phyloP scores from a whole-genome alignment of 2,329 filamentous ascomycete species.

The Thyridium curvatum region DNA sequence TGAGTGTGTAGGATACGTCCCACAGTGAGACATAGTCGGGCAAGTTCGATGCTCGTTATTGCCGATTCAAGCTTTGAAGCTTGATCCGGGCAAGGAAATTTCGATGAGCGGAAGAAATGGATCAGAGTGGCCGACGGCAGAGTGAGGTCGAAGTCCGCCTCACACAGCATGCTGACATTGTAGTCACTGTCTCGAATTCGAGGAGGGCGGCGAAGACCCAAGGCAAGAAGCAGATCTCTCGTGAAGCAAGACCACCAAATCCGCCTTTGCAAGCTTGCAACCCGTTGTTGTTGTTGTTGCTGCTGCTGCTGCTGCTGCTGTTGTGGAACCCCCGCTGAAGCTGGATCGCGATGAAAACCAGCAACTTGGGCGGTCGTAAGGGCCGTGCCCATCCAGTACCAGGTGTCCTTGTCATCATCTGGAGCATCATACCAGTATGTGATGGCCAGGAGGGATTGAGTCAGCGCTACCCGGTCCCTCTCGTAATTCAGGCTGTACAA shows the following conservation, averaged over 20 bases:
- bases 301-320: slow-evolving; percentile 52
- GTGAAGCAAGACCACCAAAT: slow-evolving; percentile 69
- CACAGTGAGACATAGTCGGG: slow-evolving; percentile 59
- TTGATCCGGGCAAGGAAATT: too few species aligned
- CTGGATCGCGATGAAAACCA: slow-evolving; percentile 60
- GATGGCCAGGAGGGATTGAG: slow-evolving; percentile 60
- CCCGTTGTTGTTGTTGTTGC: too few species aligned
- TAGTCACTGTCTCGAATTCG: slow-evolving; percentile 62
- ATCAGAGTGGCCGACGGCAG: too few species aligned
- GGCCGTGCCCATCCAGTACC: slow-evolving; percentile 67
- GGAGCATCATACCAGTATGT: slow-evolving; percentile 67
- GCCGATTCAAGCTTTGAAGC: too few species aligned
- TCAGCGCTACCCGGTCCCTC: slow-evolving; percentile 57
- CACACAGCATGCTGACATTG: slow-evolving; percentile 59
- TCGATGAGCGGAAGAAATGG: too few species aligned
- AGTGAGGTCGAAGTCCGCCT: slow-evolving; percentile 53
- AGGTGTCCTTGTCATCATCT: slow-evolving; percentile 65
- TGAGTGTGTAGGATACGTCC: slow-evolving; percentile 60
- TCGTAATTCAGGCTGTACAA: slow-evolving; percentile 67
- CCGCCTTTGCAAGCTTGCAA: too few species aligned
- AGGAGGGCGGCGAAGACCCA: slow-evolving; percentile 62
- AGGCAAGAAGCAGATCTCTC: slow-evolving; percentile 58
- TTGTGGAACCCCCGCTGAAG: slow-evolving; percentile 52
- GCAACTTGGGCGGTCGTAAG: slow-evolving; percentile 63
- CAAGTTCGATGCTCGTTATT: slow-evolving; percentile 59